Percentiles rank a stretch among this genome's conserved stretches.
Conservation (phyloP, 2,329 filamentous ascomycete genomes). For the Helminthosporium solani region DNA sequence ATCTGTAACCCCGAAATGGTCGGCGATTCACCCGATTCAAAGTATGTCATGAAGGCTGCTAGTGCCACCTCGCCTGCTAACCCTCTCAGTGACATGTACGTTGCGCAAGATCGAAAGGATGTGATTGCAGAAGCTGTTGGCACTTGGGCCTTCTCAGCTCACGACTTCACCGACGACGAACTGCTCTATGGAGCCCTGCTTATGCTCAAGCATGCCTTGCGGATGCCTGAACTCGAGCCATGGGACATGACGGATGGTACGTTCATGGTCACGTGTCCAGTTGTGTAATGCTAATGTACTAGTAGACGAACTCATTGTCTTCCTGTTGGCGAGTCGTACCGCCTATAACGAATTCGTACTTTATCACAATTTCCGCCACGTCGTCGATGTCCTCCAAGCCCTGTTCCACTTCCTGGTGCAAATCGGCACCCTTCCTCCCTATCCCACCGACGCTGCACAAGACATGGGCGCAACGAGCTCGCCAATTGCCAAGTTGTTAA, state of each 20-base stretch:
- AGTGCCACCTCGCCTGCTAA: slow-evolving; percentile 16
- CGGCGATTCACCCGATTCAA: slow-evolving; percentile 62
- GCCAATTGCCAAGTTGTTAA: slow-evolving; percentile 72
- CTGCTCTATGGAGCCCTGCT: slow-evolving; percentile 78
- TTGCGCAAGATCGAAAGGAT: slow-evolving; percentile 65
- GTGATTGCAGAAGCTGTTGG: slow-evolving; percentile 70
- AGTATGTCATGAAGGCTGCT: slow-evolving; percentile 45
- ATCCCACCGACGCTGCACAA: slow-evolving; percentile 48
- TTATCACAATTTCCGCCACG: slow-evolving; percentile 98
- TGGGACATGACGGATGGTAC: slow-evolving; percentile 79
- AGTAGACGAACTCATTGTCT: slow-evolving; percentile 76
- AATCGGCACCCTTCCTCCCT: slow-evolving; percentile 73
- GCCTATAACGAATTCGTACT: slow-evolving; percentile 97
- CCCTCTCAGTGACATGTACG: slow-evolving; percentile 59
- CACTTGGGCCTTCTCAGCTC: slow-evolving; percentile 85
- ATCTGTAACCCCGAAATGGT: slow-evolving; percentile 73
- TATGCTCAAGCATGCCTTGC: slow-evolving; percentile 87
- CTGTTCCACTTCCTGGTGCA: slow-evolving; percentile 85
- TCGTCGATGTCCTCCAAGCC: slow-evolving; percentile 92
- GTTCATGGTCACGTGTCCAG: slow-evolving; percentile 29
- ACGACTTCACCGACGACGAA: slow-evolving; percentile 87
- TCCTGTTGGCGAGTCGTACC: slow-evolving; percentile 81
- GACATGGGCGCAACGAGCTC: slow-evolving; percentile 50
- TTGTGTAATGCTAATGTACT: slow-evolving; percentile 18
- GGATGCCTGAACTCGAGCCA: slow-evolving; percentile 74